These are phyloP conservation scores for Mycosphaerella arachidis DNA, from an alignment of 2,329 filamentous ascomycete species.

Conservation along the genomic window DNA sequence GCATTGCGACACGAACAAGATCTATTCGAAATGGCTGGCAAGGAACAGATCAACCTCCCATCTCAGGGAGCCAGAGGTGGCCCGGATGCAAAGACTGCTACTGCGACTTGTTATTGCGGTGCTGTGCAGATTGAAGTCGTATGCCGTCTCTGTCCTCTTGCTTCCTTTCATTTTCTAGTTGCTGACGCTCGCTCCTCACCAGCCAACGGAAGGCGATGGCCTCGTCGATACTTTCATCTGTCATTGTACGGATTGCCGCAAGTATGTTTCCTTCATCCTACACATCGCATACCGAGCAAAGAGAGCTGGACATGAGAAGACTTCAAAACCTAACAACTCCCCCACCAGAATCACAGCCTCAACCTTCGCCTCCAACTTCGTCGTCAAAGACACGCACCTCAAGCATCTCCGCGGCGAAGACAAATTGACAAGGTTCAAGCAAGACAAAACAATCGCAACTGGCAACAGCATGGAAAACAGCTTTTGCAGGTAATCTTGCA, in stretches of 20 bases:
- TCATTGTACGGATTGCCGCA: conserved; percentile 56
- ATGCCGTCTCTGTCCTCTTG: conserved; percentile 24
- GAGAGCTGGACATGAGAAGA: no score
- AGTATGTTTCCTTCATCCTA: background rate
- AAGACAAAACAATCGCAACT: conserved; percentile 46
- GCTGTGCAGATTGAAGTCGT: conserved; percentile 53
- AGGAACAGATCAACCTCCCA: conserved; percentile 12
- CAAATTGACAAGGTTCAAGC: conserved; percentile 45
- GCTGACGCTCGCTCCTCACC: conserved; percentile 12
- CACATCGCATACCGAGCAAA: no score
- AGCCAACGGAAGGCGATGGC: conserved; percentile 42
- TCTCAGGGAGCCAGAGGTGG: conserved; percentile 17
- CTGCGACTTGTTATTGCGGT: conserved; percentile 57
- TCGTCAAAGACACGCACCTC: conserved; percentile 43
- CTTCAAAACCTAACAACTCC: no score
- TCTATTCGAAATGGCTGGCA: background rate
- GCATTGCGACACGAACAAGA: background rate
- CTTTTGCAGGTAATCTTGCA: conserved; percentile 46
- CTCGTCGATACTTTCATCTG: conserved; percentile 53
- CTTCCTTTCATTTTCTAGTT: background rate
- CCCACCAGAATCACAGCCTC: conserved; percentile 49
- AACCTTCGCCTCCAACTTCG: conserved; percentile 59
- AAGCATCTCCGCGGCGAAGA: conserved; percentile 50
- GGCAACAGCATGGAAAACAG: conserved; percentile 55
- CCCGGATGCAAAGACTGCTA: conserved; percentile 36